A percentile compares a stretch with the other conserved stretches of the same genome.
These are phyloP conservation scores for Periconia macrospinosa DNA, from an alignment of 2,329 filamentous ascomycete species.

Conservation along the genomic window DNA sequence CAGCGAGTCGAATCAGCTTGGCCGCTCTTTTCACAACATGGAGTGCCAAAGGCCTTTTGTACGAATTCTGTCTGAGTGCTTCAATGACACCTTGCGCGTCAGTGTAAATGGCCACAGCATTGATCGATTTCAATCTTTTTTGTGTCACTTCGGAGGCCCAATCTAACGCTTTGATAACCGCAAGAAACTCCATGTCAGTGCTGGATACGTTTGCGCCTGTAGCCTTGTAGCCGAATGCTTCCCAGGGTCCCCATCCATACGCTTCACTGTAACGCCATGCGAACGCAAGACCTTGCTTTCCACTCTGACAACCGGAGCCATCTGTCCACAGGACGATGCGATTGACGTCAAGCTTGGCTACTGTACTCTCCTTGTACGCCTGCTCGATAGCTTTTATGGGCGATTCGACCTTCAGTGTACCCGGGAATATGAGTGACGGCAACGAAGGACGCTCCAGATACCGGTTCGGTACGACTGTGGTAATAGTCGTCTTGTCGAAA, in stretches of 20 bases:
- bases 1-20: background rate
- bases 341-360: background rate
- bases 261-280: constrained; percentile 5
- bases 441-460: background rate
- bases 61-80: background rate
- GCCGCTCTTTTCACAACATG: constrained; percentile 4
- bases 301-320: constrained; percentile 1
- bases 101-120: constrained; percentile 11
- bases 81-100: constrained; percentile 2
- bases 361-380: constrained; percentile 12
- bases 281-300: constrained; percentile 5
- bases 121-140: background rate
- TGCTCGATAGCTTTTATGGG: background rate
- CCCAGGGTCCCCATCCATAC: constrained; percentile 9
- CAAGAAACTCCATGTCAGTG: constrained; percentile 4
- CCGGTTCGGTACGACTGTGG: constrained; percentile 6
- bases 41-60: background rate
- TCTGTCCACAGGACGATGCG: constrained; percentile 15
- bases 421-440: constrained; percentile 4
- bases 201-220: background rate
- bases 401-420: background rate
- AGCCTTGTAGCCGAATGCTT: constrained; percentile 6
- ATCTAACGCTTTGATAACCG: constrained; percentile 13
- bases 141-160: constrained; percentile 2
- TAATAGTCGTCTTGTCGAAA: constrained; percentile 5